Evolutionary conservation across 78 protist genomes (phyloP).

Genomic region (Isochrysis galbana): DNA sequence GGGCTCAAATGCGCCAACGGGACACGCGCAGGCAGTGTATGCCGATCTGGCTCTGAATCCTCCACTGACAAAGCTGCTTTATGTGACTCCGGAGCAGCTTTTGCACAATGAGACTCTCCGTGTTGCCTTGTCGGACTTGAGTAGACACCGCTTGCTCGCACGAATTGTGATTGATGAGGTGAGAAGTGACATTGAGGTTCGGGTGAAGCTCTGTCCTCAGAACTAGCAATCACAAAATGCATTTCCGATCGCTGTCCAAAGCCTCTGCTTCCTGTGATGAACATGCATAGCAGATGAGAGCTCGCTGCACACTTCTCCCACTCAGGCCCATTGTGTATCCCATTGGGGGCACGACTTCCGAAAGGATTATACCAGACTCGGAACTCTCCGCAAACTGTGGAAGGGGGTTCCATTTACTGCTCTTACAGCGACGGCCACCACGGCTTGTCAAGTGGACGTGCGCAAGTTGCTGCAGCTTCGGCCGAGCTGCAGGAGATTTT

Average conservation of each 20-base stretch:
- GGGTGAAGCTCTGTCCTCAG: too few species aligned
- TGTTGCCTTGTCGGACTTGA: not conserved
- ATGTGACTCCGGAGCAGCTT: slow-evolving; percentile 64
- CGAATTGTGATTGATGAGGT: slow-evolving; percentile 92
- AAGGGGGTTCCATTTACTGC: slow-evolving; percentile 70
- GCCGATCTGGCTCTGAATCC: not conserved
- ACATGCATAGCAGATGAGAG: too few species aligned
- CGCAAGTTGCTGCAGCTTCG: not conserved
- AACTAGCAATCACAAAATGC: too few species aligned
- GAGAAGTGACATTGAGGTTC: too few species aligned
- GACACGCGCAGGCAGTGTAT: not conserved
- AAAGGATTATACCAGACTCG: slow-evolving; percentile 75
- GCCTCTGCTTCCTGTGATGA: too few species aligned
- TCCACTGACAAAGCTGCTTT: slow-evolving; percentile 32
- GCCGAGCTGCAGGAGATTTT: not conserved
- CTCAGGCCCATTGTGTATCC: slow-evolving; percentile 96
- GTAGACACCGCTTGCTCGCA: not conserved
- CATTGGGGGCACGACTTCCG: slow-evolving; percentile 98
- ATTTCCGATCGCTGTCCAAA: too few species aligned
- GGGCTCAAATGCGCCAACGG: not conserved
- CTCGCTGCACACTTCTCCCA: too few species aligned
- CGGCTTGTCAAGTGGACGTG: slow-evolving; percentile 16
- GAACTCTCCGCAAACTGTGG: not conserved
- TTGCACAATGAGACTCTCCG: not conserved
- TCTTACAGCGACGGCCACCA: slow-evolving; percentile 58